Base-by-base conservation (phyloP, 2,329 filamentous ascomycete genomes). In the Monosporascus sp. region DNA sequence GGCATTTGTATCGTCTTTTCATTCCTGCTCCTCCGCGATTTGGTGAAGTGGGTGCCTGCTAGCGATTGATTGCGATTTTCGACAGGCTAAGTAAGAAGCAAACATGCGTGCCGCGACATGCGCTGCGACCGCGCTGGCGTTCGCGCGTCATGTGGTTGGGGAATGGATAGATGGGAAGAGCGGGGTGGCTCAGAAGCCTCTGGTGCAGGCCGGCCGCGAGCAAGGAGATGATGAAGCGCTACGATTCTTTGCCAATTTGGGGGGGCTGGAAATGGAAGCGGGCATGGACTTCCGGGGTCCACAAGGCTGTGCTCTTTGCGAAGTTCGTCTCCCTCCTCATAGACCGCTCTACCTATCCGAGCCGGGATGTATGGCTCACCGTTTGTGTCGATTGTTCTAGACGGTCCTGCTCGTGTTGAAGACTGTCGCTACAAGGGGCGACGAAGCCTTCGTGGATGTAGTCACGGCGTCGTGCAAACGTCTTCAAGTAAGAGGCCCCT, bases 231-330 rank as follows among this genome's bases (percentile, higher is more conserved):
- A 7, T 22, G 24, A 31, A 17, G 24, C 17, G 24, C 14, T 46
- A n/a, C 43, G 22, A 15, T 5, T 9, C 18, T 8, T 46, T 24
- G 9, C n/a, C 2, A 24, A 27, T 46, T 5, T 46, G 14, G n/a
- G 3, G 24, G 4, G 31, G 20, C 47, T 49, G 46, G 37, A 5
- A 25, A 24, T 25, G 24, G 55, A 52, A 7, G 27, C 50, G 6
- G 24, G 51, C 18, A 49, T 54, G 45, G 60, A 62, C 35, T 52
- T 57, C 22, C 61, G 55, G 50, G 58, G 59, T 48, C 55, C 59
- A 8, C 57, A 53, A 4, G 57, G 62, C 9, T 66, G 62, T 43
- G 64, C 65, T 9, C 55, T 62, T 45, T 68, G 64, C 20, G 65
- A 68, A 52, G 70, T 72, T 60, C 44, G 66, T 54, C 15, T 49